phyloP scores from a whole-genome alignment of 805 yeast species.

The Cyberlindnera euphorbiiphila region DNA sequence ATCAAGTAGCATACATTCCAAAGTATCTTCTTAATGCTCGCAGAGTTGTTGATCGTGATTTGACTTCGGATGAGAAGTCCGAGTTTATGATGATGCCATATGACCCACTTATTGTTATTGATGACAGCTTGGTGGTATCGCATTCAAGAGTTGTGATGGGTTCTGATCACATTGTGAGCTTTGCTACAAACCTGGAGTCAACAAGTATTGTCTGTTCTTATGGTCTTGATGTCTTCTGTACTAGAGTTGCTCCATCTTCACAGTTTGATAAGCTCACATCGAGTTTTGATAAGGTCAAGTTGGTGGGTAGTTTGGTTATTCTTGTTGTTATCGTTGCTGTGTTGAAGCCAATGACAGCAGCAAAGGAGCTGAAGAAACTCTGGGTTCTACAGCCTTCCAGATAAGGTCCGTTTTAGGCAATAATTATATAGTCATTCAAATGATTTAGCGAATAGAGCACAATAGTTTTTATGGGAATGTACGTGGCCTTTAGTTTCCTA shows the following conservation, averaged over 20 bases:
- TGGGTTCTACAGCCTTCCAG: constrained; percentile 14
- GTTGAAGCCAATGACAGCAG: constrained; percentile 54
- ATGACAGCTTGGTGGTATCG: constrained; percentile 45
- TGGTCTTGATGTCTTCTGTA: constrained; percentile 73
- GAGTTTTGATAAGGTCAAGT: constrained; percentile 62
- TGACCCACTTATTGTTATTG: constrained; percentile 54
- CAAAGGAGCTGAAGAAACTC: constrained; percentile 44
- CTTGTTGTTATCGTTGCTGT: constrained; percentile 44
- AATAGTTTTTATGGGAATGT: too few relatives aligned
- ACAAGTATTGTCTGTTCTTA: constrained; percentile 67
- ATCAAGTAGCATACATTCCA: constrained; percentile 68
- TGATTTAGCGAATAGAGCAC: too few relatives aligned
- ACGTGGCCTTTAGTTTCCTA: too few relatives aligned
- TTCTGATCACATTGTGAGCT: constrained; percentile 36
- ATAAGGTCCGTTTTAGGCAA: constrained; percentile 2
- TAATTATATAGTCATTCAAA: too few relatives aligned
- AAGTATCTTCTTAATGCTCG: constrained; percentile 65
- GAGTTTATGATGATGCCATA: constrained; percentile 63
- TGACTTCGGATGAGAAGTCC: constrained; percentile 47
- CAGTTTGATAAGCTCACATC: constrained; percentile 74
- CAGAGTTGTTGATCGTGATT: constrained; percentile 53
- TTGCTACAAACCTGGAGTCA: constrained; percentile 73
- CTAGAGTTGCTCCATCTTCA: constrained; percentile 73
- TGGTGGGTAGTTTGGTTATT: constrained; percentile 54
- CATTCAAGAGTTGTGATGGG: constrained; percentile 44